Evolutionary conservation across 495 filamentous ascomycete species (phyloP), one percentile per base, ranked within the genome.

Genomic region (Penicillium chermesinum): DNA sequence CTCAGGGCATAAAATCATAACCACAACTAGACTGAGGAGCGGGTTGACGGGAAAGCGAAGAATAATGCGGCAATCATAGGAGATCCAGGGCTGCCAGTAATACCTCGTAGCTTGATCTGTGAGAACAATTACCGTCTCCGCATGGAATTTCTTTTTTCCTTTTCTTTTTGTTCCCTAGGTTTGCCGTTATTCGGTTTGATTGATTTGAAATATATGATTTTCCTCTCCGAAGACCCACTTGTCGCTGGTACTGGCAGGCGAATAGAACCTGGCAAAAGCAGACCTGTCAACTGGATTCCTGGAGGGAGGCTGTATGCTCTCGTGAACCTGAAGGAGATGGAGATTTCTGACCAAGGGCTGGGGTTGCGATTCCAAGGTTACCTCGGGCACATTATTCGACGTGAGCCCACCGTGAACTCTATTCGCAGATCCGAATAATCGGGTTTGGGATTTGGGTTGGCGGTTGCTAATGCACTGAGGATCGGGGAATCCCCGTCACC

Each of bases 221-320:
- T 30, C 10, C 25, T 30, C 25, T 10, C 25, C 25, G 16, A 8
- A 40, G 20, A 40, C 37, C 37, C 18, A 13, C 33, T 21, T 14
- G 3, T 30, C 16, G 4, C 25, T 30, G 25, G 5, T 4, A 30
- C 25, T 30, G 25, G 25, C 4, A 30, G 25, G 25, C 25, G 25
- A 30, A 30, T 30, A 30, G 25, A 30, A 30, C 25, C 25, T 10
- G 25, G 10, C n/a, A 30, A 4, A 50, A 59, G 38, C 52, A 46
- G 58, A 62, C 58, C 58, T 59, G 52, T 61, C 58, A 58, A 39
- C 37, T 60, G 13, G 13, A 41, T 3, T 32, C n/a, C 13, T 30
- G 34, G 16, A 16, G 36, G 36, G n/a, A 33, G 9, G n/a, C n/a
- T 35, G 5, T 48, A 40, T 39, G 22, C 19, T 21, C 20, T 16